Evolutionary conservation across 2,329 filamentous ascomycete species (phyloP), one percentile per base, ranked within the genome.

Genomic region (Exophiala oligosperma): DNA sequence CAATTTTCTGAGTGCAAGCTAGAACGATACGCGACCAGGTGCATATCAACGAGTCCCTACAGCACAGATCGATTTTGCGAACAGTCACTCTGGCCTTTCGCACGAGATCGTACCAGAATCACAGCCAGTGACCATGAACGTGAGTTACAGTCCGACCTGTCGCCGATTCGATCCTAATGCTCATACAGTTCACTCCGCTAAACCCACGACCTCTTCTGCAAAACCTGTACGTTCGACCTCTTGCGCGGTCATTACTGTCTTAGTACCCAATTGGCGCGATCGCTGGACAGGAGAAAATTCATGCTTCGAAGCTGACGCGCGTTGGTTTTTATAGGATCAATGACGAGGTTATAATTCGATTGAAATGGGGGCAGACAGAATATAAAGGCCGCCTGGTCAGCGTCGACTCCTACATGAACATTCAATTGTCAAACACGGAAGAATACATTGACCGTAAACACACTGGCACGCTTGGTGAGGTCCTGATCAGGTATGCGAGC

Each of bases 331-430:
- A 24, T 65, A 92, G 89, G 64, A 89, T 99, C 77, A 90, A 95
- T 80, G 90, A 95, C 75, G 85, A 93, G 71, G 87, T 99, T 71
- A 82, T 92, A 64, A 89, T 99, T 64, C 91, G 92, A 69, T 84
- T 99, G 65, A 99, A 99, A 84, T 99, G 94, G 94, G 92, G 91
- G 68, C 88, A 97, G 76, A 94, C 91, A 60, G 94, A 99, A 76
- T 99, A 99, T 84, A 95, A 93, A 75, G 94, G 94, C 73, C 85
- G 85, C 66, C 85, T 99, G 63, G 90, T 96, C 71, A 93, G 89
- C 69, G 90, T 96, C 71, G 94, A 99, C 79, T 92, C 90, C 72
- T 99, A 99, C 81, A 97, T 99, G 93, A 99, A 99, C 80, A 87
- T 99, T 64, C 92, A 97, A 78, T 84, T 99, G 64, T 86, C 87